phyloP scores from a whole-genome alignment of 106 monocot genomes.

The Phalaenopsis aphrodite region DNA sequence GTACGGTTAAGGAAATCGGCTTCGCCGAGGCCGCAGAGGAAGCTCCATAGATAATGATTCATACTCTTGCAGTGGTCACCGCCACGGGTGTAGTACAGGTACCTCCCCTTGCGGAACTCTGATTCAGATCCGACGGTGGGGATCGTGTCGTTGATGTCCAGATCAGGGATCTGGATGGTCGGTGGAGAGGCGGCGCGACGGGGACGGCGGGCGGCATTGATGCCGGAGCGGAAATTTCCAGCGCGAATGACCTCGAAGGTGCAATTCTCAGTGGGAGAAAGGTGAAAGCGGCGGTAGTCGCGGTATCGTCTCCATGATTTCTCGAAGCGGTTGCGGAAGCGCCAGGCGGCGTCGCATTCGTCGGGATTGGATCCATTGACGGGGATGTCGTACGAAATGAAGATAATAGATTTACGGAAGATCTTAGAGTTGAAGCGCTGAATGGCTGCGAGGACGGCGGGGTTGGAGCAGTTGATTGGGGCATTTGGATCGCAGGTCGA shows the following conservation, averaged over 20 bases:
- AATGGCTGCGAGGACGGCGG: conserved; percentile 42
- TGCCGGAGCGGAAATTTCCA: conserved; percentile 74
- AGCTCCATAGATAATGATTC: conserved; percentile 92
- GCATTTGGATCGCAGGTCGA: conserved; percentile 49
- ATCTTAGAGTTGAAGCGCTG: conserved; percentile 46
- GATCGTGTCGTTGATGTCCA: conserved; percentile 74
- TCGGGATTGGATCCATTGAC: conserved; percentile 45
- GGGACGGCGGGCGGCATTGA: conserved; percentile 31
- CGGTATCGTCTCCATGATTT: conserved; percentile 79
- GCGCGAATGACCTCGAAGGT: conserved; percentile 24
- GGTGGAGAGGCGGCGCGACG: conserved; percentile 5
- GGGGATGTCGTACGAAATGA: conserved; percentile 63
- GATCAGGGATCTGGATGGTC: conserved; percentile 37
- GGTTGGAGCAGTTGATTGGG: conserved; percentile 67
- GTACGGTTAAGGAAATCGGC: conserved; percentile 81
- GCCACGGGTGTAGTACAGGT: conserved; percentile 64
- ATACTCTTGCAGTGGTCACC: conserved; percentile 92
- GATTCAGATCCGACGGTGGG: conserved; percentile 69
- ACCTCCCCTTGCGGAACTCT: conserved; percentile 45
- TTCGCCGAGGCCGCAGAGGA: conserved; percentile 85
- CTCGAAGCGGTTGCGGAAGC: conserved; percentile 59
- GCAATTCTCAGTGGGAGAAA: conserved; percentile 39
- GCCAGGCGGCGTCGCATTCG: conserved; percentile 78
- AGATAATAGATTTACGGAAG: conserved; percentile 39
- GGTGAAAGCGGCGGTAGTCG: conserved; percentile 73